Base-by-base conservation (phyloP, 495 filamentous ascomycete genomes). In the Neurospora discreta region DNA sequence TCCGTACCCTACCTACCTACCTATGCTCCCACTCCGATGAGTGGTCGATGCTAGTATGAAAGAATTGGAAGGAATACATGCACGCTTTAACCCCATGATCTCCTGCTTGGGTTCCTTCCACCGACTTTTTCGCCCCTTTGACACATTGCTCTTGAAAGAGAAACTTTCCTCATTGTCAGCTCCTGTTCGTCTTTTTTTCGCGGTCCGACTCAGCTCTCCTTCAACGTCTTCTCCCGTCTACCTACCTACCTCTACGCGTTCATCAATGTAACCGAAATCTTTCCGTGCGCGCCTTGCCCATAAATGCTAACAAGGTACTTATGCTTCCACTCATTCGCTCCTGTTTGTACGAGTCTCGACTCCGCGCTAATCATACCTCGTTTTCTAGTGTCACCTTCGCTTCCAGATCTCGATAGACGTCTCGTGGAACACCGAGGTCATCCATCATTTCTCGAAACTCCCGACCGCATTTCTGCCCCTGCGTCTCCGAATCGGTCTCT, bases 391-490 rank as follows among this genome's bases (percentile, higher is more conserved):
- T 69, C 8, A 80, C 71, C 74, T 80, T 78, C n/a, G 71, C 69
- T 43, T 75, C 72, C 38, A 78, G 75, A 2, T 65, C 69, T 13
- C 52, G 36, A 39, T 72, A 80, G 8, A 69, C 39, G n/a, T 70
- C 13, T 26, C 42, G 70, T 41, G 70, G 65, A 9, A 80, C 58
- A 20, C 68, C 72, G 70, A 80, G 38, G 20, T 75, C 75, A 26
- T 73, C 52, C 77, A 80, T 78, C 68, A 80, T 39, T 36, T 73
- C 73, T n/a, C 74, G 69, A 60, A 80, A 78, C 36, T 73, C 71
- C 10, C 74, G 71, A 2, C 71, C 77, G 13, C 70, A 44, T 7
- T 46, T 68, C 8, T 60, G n/a, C 3, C 73, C 77, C 26, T 23
- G 15, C 58, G 39, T 58, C 43, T 74, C 74, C 10, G 38, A 23